phyloP scores from a whole-genome alignment of 768 basidiomycete species.

The Boletus rex-veris region DNA sequence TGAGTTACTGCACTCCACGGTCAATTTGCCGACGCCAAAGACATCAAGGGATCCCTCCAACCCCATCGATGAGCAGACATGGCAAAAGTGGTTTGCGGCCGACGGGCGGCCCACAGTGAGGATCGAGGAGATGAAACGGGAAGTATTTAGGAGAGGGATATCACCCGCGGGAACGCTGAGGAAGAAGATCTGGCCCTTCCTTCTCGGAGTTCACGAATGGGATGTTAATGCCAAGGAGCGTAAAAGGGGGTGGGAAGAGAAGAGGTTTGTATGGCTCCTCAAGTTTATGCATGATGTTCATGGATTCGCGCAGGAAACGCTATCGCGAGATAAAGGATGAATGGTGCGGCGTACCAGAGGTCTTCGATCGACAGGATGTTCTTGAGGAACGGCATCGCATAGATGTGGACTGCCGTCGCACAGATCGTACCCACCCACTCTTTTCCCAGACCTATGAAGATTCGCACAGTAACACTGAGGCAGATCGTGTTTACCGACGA shows the following conservation, averaged over 20 bases:
- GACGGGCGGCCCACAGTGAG: constrained; percentile 66
- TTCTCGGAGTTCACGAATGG: constrained; percentile 86
- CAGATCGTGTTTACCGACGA: constrained; percentile 44
- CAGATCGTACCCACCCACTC: constrained; percentile 89
- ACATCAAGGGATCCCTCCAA: constrained; percentile 75
- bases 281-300: constrained; percentile 4
- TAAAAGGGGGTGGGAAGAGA: constrained; percentile 55
- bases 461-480: constrained; percentile 46
- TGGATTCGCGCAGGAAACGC: constrained; percentile 43
- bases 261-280: constrained; percentile 43
- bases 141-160: constrained; percentile 78
- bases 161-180: constrained; percentile 51
- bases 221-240: constrained; percentile 61
- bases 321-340: constrained; percentile 72
- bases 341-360: constrained; percentile 83
- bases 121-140: constrained; percentile 65
- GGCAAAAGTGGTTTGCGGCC: constrained; percentile 75
- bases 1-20: constrained; percentile 75
- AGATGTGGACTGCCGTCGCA: constrained; percentile 95
- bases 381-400: constrained; percentile 91
- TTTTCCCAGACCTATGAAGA: constrained; percentile 54
- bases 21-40: constrained; percentile 79
- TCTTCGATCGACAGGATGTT: constrained; percentile 75
- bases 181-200: constrained; percentile 84
- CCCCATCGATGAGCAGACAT: constrained; percentile 70